Evolutionary conservation across 2,329 filamentous ascomycete species (phyloP).

Genomic region (Talaromyces sp.): DNA sequence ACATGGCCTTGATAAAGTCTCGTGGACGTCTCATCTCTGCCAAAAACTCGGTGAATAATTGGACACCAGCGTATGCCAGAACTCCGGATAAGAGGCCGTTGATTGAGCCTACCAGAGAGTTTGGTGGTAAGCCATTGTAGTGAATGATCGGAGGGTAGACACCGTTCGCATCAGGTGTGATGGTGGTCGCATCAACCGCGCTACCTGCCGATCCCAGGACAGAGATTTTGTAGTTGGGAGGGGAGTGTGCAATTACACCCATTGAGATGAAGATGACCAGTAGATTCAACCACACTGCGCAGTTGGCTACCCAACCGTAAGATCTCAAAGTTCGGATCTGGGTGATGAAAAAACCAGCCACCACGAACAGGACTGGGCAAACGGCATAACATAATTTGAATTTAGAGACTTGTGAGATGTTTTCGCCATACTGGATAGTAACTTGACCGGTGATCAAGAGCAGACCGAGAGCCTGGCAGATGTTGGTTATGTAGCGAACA

Average conservation of each 20-base stretch:
- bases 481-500: slow-evolving; percentile 48
- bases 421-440: slow-evolving; percentile 54
- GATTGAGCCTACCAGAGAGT: slow-evolving; percentile 44
- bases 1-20: slow-evolving; percentile 50
- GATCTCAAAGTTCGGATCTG: slow-evolving; percentile 56
- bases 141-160: slow-evolving; percentile 36
- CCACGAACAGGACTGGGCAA: slow-evolving; percentile 51
- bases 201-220: slow-evolving; percentile 29
- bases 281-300: slow-evolving; percentile 56
- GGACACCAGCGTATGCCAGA: slow-evolving; percentile 58
- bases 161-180: slow-evolving; percentile 28
- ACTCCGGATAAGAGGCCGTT: slow-evolving; percentile 56
- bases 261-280: slow-evolving; percentile 56
- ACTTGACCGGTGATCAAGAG: slow-evolving; percentile 31
- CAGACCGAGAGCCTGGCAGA: slow-evolving; percentile 49
- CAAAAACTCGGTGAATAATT: slow-evolving; percentile 58
- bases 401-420: slow-evolving; percentile 53
- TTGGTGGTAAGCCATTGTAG: slow-evolving; percentile 43
- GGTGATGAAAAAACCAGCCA: slow-evolving; percentile 52
- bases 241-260: slow-evolving; percentile 50
- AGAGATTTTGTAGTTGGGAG: slow-evolving; percentile 47
- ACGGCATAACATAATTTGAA: slow-evolving; percentile 53
- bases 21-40: slow-evolving; percentile 51
- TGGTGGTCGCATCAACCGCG: slow-evolving; percentile 23
- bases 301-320: slow-evolving; percentile 56